These are phyloP conservation scores for Auricularia sp. DNA, from an alignment of 768 basidiomycete genomes.

Conservation along the genomic window DNA sequence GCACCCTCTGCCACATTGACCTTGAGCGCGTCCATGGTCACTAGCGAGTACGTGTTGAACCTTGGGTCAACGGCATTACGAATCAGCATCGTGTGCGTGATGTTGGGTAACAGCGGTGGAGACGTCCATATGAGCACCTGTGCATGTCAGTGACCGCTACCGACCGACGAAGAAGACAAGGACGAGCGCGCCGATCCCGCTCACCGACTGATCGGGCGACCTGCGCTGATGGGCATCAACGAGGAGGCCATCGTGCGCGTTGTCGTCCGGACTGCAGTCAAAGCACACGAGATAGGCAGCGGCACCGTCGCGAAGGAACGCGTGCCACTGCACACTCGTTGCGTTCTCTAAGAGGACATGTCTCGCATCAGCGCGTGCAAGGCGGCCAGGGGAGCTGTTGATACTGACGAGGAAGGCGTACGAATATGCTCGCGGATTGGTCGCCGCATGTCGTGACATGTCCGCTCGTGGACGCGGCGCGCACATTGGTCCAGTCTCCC, in stretches of 20 bases:
- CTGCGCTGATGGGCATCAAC: not conserved
- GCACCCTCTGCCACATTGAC: not conserved
- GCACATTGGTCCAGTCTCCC: no score
- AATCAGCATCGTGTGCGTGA: not conserved
- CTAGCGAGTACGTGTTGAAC: not conserved
- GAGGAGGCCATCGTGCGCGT: not conserved
- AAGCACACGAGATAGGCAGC: not conserved
- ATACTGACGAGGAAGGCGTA: no score
- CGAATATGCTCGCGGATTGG: no score
- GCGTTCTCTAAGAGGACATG: not conserved
- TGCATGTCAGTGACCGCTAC: not conserved
- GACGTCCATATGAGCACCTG: not conserved
- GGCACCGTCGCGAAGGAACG: not conserved
- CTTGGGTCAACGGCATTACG: not conserved
- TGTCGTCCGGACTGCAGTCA: not conserved
- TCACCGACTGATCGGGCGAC: not conserved
- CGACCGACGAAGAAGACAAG: not conserved
- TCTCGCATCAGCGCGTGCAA: not conserved
- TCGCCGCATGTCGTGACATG: no score
- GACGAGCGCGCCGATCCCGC: not conserved
- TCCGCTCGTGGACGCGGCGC: no score
- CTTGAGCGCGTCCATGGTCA: not conserved
- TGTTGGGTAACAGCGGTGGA: not conserved
- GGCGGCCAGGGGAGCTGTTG: no score
- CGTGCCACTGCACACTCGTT: not conserved